phyloP scores from a whole-genome alignment of 1,139 yeast species.

The Nakaseomyces delphensis region DNA sequence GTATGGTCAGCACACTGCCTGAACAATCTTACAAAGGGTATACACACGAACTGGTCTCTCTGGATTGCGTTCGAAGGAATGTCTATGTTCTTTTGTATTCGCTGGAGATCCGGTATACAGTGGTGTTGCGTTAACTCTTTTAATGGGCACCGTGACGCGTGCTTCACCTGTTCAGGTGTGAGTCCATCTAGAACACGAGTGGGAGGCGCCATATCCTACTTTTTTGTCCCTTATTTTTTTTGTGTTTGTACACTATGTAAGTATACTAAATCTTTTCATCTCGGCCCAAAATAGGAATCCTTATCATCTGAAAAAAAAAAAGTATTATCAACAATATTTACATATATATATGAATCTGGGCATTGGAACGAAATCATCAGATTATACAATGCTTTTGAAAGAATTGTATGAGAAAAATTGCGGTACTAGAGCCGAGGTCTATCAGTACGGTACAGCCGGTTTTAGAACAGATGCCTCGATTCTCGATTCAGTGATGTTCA shows the following conservation, averaged over 20 bases:
- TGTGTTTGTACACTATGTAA: neutral
- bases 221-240: neutral
- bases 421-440: constrained; percentile 36
- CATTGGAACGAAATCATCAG: no score
- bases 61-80: neutral
- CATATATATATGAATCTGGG: no score
- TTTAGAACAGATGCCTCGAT: constrained; percentile 68
- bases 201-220: constrained; percentile 14
- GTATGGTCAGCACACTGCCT: constrained; percentile 8
- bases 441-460: constrained; percentile 92
- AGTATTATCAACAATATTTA: no score
- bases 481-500: constrained; percentile 75
- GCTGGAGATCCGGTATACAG: constrained; percentile 8
- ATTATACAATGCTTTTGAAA: neutral
- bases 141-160: constrained; percentile 7
- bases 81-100: neutral
- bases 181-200: constrained; percentile 7
- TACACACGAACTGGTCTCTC: constrained; percentile 8
- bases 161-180: neutral
- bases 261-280: no score
- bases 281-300: no score
- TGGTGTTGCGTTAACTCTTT: constrained; percentile 12
- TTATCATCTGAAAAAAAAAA: no score
- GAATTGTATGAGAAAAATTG: constrained; percentile 12
- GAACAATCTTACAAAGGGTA: constrained; percentile 15